Evolutionary conservation across 306 rosid species (phyloP).

Genomic region (Quercus engelmannii): DNA sequence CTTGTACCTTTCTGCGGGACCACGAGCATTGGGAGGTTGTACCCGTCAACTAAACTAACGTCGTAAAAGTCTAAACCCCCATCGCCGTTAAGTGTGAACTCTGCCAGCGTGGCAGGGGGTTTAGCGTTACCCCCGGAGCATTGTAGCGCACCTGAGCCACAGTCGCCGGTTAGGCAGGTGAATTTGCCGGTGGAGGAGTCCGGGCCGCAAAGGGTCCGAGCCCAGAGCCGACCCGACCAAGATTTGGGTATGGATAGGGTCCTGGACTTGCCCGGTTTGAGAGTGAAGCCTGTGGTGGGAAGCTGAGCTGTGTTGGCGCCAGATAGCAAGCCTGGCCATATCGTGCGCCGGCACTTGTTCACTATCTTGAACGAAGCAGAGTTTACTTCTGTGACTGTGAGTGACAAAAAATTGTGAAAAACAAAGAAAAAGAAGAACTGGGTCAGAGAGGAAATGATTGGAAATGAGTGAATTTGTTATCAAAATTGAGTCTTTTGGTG

Average conservation of each 20-base stretch:
- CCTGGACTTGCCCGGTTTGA: slow-evolving; percentile 49
- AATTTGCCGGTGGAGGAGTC: slow-evolving; percentile 49
- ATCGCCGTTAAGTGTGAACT: slow-evolving; percentile 88
- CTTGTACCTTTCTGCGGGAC: slow-evolving; percentile 64
- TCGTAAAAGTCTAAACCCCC: slow-evolving; percentile 83
- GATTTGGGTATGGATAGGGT: slow-evolving; percentile 51
- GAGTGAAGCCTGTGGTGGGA: slow-evolving; percentile 80
- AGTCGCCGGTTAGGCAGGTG: slow-evolving; percentile 77
- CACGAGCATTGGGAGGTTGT: slow-evolving; percentile 82
- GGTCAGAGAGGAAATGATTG: neutral
- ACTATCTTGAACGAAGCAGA: slow-evolving; percentile 72
- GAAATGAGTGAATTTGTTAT: neutral
- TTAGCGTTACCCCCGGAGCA: slow-evolving; percentile 76
- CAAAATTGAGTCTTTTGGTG: neutral
- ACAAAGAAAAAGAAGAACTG: neutral
- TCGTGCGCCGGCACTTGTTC: slow-evolving; percentile 74
- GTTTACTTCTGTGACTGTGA: slow-evolving; percentile 41
- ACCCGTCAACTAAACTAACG: slow-evolving; percentile 94
- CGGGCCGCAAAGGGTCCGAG: slow-evolving; percentile 60
- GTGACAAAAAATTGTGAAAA: neutral
- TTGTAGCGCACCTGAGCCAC: slow-evolving; percentile 72
- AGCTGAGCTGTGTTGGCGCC: slow-evolving; percentile 70
- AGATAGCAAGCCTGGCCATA: slow-evolving; percentile 91
- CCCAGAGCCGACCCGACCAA: slow-evolving; percentile 99
- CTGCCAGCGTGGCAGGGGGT: slow-evolving; percentile 89